Evolutionary conservation across 208 protist genomes (phyloP).

Genomic region (Acanthamoeba royreba): DNA sequence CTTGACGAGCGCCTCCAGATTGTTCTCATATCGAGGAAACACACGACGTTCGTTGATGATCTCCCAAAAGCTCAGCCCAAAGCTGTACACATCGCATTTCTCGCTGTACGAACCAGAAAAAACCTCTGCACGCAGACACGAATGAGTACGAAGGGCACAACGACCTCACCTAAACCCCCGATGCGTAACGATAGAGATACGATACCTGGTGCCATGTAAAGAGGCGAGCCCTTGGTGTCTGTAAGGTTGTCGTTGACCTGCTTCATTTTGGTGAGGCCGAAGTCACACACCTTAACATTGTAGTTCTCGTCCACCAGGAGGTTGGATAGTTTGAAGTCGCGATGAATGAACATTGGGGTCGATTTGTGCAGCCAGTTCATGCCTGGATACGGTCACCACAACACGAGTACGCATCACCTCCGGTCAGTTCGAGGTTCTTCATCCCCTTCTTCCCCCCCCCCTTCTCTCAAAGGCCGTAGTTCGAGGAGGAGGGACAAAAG

Average conservation of each 20-base stretch:
- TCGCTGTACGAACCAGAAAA: slow-evolving; percentile 19
- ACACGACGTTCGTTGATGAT: slow-evolving; percentile 10
- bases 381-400: slow-evolving; percentile 24
- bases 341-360: slow-evolving; percentile 71
- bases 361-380: slow-evolving; percentile 71
- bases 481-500: not conserved
- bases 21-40: slow-evolving; percentile 12
- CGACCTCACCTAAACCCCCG: not conserved
- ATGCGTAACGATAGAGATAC: too few species aligned
- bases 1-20: not conserved
- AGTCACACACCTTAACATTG: slow-evolving; percentile 40
- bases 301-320: slow-evolving; percentile 37
- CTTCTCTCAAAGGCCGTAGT: too few species aligned
- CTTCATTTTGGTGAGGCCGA: slow-evolving; percentile 44
- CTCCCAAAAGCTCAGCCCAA: slow-evolving; percentile 36
- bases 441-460: too few species aligned
- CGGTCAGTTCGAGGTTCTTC: not conserved
- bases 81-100: slow-evolving; percentile 45
- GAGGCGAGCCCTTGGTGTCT: slow-evolving; percentile 12
- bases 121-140: not conserved
- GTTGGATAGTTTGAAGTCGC: slow-evolving; percentile 69
- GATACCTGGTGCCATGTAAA: slow-evolving; percentile 49
- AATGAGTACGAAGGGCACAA: not conserved
- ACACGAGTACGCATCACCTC: not conserved
- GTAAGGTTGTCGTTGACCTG: not conserved